These are phyloP conservation scores for Umbelopsis isabellina DNA, from an alignment of 192 early-diverging fungal genomes.

Conservation along the genomic window DNA sequence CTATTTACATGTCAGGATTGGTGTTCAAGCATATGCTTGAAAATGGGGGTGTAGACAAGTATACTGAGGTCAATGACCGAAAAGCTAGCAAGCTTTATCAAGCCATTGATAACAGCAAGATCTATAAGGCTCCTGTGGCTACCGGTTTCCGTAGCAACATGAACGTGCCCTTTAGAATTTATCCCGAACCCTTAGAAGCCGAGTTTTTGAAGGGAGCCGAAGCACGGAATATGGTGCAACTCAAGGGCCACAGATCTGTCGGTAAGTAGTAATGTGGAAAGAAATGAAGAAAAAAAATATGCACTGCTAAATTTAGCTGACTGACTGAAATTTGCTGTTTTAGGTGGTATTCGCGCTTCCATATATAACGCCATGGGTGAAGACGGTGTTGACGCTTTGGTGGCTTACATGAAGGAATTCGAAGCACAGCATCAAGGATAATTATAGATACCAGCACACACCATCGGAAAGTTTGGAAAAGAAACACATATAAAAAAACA, in stretches of 20 bases:
- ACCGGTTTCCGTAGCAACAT: slow-evolving; percentile 72
- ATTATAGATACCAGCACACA: neutral
- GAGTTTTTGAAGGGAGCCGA: slow-evolving; percentile 84
- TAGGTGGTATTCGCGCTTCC: slow-evolving; percentile 82
- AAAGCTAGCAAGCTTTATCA: slow-evolving; percentile 77
- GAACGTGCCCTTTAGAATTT: slow-evolving; percentile 89
- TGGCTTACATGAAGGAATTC: slow-evolving; percentile 86
- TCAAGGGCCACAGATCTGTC: slow-evolving; percentile 94
- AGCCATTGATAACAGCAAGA: slow-evolving; percentile 65
- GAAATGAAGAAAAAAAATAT: neutral
- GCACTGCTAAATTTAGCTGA: neutral
- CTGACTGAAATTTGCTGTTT: neutral
- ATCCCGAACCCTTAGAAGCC: slow-evolving; percentile 73
- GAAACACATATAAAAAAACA: too few species aligned
- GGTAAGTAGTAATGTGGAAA: slow-evolving; percentile 56
- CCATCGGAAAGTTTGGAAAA: too few species aligned
- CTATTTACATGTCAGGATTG: slow-evolving; percentile 90
- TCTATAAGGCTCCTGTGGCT: slow-evolving; percentile 72
- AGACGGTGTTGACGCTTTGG: slow-evolving; percentile 81
- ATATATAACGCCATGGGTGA: slow-evolving; percentile 94
- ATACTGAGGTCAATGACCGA: slow-evolving; percentile 66
- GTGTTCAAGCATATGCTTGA: slow-evolving; percentile 84
- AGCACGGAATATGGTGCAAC: slow-evolving; percentile 77
- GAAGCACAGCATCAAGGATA: slow-evolving; percentile 49
- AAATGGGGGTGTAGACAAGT: slow-evolving; percentile 69